Evolutionary conservation across 352 stramenopile species (phyloP), one percentile per base, ranked within the genome.

Genomic region (Phytophthora europaea): DNA sequence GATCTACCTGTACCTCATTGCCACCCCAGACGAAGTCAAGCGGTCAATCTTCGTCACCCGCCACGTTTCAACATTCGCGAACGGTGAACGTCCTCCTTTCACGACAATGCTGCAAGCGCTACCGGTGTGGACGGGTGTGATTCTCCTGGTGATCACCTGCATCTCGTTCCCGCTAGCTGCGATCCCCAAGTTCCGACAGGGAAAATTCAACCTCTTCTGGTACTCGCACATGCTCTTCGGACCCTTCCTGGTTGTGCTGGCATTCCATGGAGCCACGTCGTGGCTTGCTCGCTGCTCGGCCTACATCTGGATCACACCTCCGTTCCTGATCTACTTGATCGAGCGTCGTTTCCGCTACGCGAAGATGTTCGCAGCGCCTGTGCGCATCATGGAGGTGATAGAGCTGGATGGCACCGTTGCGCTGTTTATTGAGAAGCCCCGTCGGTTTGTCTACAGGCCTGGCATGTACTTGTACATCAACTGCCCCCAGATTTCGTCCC

Each of bases 381-480:
- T 90, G 13, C 76, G 80, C 22, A 89, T 92, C 58, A 79, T 88
- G 66, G 77, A 90, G 23, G 83, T 76, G 0, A 74, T 82, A 38
- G 78, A 85, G 57, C 61, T 89, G 7, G 76, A 89, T 15, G 73
- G 83, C 20, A 88, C 84, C 1, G 75, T 86, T 7, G 84, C 84
- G 0, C 58, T 93, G 33, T 91, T 89, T 66, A 87, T 93, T 33
- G 81, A 91, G 57, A 90, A 90, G 57, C 84, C 86, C 0, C 74
- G 78, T 43, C 75, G 76, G 12, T 92, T 93, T 50, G 23, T 81
- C 65, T 91, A 89, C 74, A 78, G 74, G 15, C 86, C 86, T 2
- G 86, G 84, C 26, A 92, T 93, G 86, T 97, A 97, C 77, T 67
- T 91, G 51, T 97, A 91, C 61, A 74, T 98, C 65, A 94, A 97